Evolutionary conservation across 306 rosid species (phyloP).

Genomic region (Cicer arietinum): DNA sequence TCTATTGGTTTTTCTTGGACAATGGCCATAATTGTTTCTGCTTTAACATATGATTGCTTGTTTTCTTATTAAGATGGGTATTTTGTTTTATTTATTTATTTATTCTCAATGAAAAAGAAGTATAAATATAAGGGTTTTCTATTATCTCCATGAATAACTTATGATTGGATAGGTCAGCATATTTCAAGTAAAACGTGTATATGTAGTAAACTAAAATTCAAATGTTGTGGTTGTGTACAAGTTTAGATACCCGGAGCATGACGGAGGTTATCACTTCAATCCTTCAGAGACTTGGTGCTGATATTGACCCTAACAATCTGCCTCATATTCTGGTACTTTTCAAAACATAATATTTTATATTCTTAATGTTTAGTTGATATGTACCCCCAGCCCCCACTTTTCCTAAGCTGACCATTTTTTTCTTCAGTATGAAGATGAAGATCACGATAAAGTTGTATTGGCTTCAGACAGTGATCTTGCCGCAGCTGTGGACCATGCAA

Average conservation of each 20-base stretch:
- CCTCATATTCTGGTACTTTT: constrained; percentile 90
- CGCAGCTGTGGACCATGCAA: constrained; percentile 96
- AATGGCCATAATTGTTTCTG: background rate
- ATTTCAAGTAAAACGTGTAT: constrained; percentile 6
- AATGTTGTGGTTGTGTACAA: constrained; percentile 53
- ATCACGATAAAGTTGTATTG: constrained; percentile 88
- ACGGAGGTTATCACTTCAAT: constrained; percentile 83
- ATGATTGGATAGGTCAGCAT: background rate
- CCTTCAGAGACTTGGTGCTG: constrained; percentile 90
- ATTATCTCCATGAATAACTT: constrained; percentile 1
- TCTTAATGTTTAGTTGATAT: constrained; percentile 14
- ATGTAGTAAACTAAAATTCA: constrained; percentile 30
- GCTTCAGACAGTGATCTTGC: constrained; percentile 90
- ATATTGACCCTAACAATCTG: constrained; percentile 81
- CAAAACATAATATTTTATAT: constrained; percentile 29
- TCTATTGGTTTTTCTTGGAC: background rate
- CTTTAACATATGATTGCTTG: constrained; percentile 6
- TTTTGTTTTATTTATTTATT: background rate
- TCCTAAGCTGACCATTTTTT: constrained; percentile 34
- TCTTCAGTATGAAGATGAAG: constrained; percentile 93
- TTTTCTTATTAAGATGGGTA: constrained; percentile 23
- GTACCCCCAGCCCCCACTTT: constrained; percentile 18
- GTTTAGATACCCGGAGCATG: constrained; percentile 81
- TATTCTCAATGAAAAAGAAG: background rate
- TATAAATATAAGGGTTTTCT: background rate